Base-by-base conservation (phyloP, 305 asterid species). In the Fraxinus greggii region DNA sequence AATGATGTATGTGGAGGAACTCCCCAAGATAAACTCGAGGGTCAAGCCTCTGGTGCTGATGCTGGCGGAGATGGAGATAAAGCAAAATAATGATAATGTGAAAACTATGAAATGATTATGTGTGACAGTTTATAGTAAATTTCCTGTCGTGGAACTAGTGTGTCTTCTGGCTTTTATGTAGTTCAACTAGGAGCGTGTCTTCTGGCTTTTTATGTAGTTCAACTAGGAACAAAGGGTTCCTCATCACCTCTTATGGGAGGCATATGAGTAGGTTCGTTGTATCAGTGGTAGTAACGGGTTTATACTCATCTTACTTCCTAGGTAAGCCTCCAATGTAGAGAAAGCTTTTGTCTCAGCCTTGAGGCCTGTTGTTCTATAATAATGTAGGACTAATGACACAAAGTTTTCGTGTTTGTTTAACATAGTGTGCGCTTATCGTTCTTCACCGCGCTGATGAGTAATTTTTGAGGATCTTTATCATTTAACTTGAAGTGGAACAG, bases 11-110 rank as follows among this genome's bases (percentile, higher is more conserved):
- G 83, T 35, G 88, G 81, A 67, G 90, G 81, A 78, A 87, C 79
- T 36, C 91, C 87, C 83, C 95, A 85, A 76, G 96, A 87, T 51
- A 82, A 84, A 29, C 83, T 91, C 1, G 87, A 85, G 48, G 79
- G 80, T 54, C 86, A 88, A 12, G 83, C 85, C 5, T 87, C 84
- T 67, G 74, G 74, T 13, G 85, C 79, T 9, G 88, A 42, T 56
- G 87, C 73, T 29, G 87, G 82, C 3, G 89, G 87, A 78, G 92
- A 87, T 33, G 90, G 78, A 28, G 93, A 88, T 81, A 89, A 85
- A 87, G 86, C 87, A 33, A 89, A 91, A 81, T 93, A 88, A 33
- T 80, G 81, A 61, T 42, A n/a, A 54, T 7, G 28, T 13, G 65
- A 42, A 63, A 51, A 42, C 67, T 4, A n/a, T 72, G 29, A 33